Conservation (phyloP, 2,329 filamentous ascomycete genomes). For the Talaromyces pinophilus region DNA sequence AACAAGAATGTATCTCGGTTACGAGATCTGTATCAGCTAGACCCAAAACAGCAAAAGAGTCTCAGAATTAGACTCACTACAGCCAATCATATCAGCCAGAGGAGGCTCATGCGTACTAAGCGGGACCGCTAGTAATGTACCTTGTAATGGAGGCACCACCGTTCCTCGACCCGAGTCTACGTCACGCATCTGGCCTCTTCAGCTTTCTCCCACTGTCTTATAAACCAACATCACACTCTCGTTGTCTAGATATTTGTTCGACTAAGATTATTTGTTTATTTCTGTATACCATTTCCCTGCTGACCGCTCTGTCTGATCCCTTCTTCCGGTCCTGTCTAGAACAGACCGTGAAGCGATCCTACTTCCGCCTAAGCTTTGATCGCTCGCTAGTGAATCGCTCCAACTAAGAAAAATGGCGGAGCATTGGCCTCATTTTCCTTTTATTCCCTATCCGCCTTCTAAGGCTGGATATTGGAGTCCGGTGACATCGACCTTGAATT, state of each 20-base stretch:
- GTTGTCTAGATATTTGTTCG: neutral
- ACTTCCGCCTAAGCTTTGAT: neutral
- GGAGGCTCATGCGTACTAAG: neutral
- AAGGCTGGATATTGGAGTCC: conserved; percentile 66
- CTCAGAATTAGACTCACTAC: neutral
- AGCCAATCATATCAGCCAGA: neutral
- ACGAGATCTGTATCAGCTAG: neutral
- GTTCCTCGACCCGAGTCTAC: neutral
- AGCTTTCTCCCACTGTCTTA: neutral
- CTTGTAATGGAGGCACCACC: neutral
- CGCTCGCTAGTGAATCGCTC: neutral
- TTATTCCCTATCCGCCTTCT: conserved; percentile 48
- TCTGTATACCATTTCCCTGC: neutral
- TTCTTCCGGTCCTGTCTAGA: conserved; percentile 10
- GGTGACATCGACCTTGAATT: conserved; percentile 72
- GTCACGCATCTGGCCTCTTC: conserved; percentile 9
- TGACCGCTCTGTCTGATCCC: neutral
- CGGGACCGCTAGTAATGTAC: neutral
- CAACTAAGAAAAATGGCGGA: conserved; percentile 1
- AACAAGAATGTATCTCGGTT: conserved; percentile 2
- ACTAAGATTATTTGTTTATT: neutral
- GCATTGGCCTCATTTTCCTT: conserved; percentile 32
- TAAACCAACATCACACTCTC: neutral
- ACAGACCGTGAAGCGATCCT: conserved; percentile 13
- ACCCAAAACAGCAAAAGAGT: neutral